A percentile compares a stretch with the other conserved stretches of the same genome.
Conservation (phyloP, 176 grass and related monocot genomes). For the Carex pumila region DNA sequence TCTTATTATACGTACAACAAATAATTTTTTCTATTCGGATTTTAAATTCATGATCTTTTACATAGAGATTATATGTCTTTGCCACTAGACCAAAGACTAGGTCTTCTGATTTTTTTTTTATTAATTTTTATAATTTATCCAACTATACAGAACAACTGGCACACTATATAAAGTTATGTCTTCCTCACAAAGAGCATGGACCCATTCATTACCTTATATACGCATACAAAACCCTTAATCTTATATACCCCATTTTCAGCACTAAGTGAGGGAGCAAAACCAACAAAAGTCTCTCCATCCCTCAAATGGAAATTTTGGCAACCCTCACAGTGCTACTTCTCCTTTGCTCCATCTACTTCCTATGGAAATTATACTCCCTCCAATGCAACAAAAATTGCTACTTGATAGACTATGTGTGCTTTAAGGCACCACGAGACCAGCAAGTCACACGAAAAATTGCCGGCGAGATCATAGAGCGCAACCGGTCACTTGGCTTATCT, state of each 20-base stretch:
- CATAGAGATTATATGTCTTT: no score
- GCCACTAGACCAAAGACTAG: no score
- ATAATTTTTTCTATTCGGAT: no score
- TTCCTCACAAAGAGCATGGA: neutral
- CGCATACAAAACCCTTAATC: neutral
- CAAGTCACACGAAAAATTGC: slow-evolving; percentile 1
- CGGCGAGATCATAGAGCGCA: slow-evolving; percentile 10
- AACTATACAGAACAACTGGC: no score
- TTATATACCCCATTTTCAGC: neutral
- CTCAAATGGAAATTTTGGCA: slow-evolving; percentile 11
- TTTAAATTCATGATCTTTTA: no score
- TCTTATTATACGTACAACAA: no score
- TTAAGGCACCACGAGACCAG: slow-evolving; percentile 12
- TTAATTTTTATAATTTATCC: no score
- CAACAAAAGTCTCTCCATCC: neutral
- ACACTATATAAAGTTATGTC: no score
- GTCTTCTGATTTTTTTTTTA: no score
- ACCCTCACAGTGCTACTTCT: slow-evolving; percentile 1
- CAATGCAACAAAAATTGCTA: slow-evolving; percentile 4
- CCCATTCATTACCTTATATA: neutral
- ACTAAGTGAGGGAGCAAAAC: neutral
- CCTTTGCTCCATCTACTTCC: slow-evolving; percentile 1
- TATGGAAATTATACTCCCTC: slow-evolving; percentile 10
- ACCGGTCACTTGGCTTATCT: slow-evolving; percentile 4
- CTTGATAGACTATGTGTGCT: slow-evolving; percentile 29